Evolutionary conservation across 108 stramenopile genomes (phyloP), one percentile per base, ranked within the genome.

Genomic region (Pseudonitzschia pungens): DNA sequence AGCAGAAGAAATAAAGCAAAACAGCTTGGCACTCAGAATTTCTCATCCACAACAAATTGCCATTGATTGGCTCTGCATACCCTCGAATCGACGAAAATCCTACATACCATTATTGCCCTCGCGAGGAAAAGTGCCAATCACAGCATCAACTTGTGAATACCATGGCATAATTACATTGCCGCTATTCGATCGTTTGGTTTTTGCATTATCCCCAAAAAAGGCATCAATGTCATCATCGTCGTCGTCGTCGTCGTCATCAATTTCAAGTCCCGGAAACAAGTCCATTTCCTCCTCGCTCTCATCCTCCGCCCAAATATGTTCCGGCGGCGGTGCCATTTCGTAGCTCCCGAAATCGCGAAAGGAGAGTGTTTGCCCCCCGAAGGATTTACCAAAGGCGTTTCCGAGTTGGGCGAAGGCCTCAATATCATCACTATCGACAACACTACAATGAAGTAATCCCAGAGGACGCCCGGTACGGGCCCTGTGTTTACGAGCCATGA

Each of bases 91-190:
- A 18, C 14, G n/a, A n/a, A 18, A 8, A 33, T 62, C 4, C 0
- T 33, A 62, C 60, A 33, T 62, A 62, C 66, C 66, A 67, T 67
- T 67, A 71, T 84, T 83, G 10, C 87, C 90, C 0, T 74, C 71
- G 60, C 75, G 73, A 4, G 89, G 88, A 73, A 93, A 86, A 15
- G 92, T 90, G 11, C 83, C 89, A 53, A 88, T 83, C 21, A 88
- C 87, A 18, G 92, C 92, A 71, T 93, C 92, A 21, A 87, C 87
- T 65, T 93, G 90, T 55, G 91, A 88, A 76, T 93, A 93, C 89
- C 89, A 90, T 20, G 89, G 89, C 90, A 91, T 93, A 86, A 91
- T 91, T 18, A 90, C 89, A 64, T 77, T 86, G 33, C 70, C 74
- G 10, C 73, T 69, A 26, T 55, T 55, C 31, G 84, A 70, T 27